Base-by-base conservation (phyloP, 106 monocot species). In the Chionographis japonica region DNA sequence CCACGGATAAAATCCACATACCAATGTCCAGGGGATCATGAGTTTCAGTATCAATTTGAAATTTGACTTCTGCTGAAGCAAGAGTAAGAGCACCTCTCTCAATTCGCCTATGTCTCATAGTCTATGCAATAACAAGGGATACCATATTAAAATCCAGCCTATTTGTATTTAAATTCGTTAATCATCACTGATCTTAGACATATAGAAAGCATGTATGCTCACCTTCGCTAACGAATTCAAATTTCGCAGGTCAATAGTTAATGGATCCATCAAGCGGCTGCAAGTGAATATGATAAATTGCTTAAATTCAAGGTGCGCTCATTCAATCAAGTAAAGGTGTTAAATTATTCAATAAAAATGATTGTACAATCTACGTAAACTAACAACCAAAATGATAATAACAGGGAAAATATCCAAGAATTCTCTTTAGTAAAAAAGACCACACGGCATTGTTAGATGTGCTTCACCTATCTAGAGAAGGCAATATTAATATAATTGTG, bases 31-130 rank as follows among this genome's bases (percentile, higher is more conserved):
- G 77, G 56, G 97, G 97, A 81, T 98, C 97, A 71, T 90, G 97
- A 63, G 97, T 98, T 85, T 98, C 97, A 20, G 92, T 98, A 66
- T 98, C 97, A 77, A 98, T 92, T 69, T 92, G 83, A 67, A 98
- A 98, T 77, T 98, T 98, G 65, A 98, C 97, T 90, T 98, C 97
- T 76, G 97, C 92, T 50, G 97, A 98, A 78, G 97, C 97, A 81
- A 98, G 92, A 68, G 97, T 98, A 54, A 98, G 82, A 19, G 97
- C 97, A 58, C 97, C 97, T 79, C 92, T 92, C 41, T 98, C 97
- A 75, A 84, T 78, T 62, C 97, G 75, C 67, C 92, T 75, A 36
- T 69, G 84, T 51, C 97, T 86, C 97, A 98, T 98, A 56, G 83
- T 83, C 97, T 98, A 67, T 56, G 17, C 15, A 36, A 66, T 46